Percentiles rank a stretch among this genome's conserved stretches.
Conservation (phyloP, 495 filamentous ascomycete species). For the Aspergillus homomorphus region DNA sequence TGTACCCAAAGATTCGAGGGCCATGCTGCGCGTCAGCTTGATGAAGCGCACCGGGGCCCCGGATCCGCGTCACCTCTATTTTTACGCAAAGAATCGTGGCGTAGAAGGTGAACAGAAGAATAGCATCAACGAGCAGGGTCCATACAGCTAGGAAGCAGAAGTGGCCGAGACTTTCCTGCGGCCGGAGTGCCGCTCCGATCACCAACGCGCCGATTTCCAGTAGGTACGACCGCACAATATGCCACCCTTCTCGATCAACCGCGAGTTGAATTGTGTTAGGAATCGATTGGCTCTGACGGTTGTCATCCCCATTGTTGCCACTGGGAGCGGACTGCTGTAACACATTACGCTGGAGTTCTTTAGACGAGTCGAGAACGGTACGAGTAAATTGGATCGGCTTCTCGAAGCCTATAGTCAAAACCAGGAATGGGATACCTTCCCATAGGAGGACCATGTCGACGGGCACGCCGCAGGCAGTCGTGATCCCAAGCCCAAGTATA, state of each 20-base stretch:
- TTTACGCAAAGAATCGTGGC: neutral
- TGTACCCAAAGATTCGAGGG: neutral
- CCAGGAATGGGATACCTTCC: neutral
- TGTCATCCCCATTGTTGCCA: no score
- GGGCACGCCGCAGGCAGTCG: neutral
- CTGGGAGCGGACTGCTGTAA: no score
- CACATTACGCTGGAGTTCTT: neutral
- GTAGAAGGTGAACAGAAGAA: neutral
- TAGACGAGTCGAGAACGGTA: neutral
- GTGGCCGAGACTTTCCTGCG: neutral
- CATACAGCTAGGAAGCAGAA: neutral
- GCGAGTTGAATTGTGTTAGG: neutral
- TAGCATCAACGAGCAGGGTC: neutral
- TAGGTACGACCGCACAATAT: neutral
- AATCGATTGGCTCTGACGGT: neutral
- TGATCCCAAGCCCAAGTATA: neutral
- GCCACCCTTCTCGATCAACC: neutral
- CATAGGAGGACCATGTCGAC: neutral
- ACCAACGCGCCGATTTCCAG: neutral
- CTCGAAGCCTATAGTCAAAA: neutral
- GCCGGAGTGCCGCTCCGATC: neutral
- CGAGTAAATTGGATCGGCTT: neutral
- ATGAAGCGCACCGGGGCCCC: neutral
- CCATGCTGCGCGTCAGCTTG: neutral
- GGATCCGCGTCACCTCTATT: neutral